These are phyloP conservation scores for Wallacemonas collosoma DNA, from an alignment of 208 protist species.

Conservation along the genomic window DNA sequence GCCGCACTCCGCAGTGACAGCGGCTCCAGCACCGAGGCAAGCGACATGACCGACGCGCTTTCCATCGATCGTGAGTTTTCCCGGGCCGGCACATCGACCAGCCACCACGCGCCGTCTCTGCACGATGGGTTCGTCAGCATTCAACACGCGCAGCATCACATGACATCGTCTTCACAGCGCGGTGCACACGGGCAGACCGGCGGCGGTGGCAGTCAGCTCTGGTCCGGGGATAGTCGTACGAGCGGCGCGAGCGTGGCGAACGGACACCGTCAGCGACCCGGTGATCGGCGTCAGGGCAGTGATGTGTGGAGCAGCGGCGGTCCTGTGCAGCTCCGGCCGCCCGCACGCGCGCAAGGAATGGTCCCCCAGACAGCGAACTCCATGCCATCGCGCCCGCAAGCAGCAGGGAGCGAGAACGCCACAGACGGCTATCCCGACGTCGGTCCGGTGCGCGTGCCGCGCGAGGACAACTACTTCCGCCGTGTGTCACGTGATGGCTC, in stretches of 20 bases:
- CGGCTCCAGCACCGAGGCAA: background rate
- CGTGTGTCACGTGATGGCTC: background rate
- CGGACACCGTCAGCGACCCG: conserved; percentile 9
- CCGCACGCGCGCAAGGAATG: background rate
- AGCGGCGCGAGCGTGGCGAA: conserved; percentile 17
- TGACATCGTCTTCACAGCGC: conserved; percentile 17
- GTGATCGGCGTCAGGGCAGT: background rate
- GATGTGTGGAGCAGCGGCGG: conserved; percentile 8
- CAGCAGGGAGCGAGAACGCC: background rate
- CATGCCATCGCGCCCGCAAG: background rate
- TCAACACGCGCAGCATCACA: background rate
- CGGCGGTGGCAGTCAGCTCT: background rate
- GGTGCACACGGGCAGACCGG: background rate
- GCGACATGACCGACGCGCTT: background rate
- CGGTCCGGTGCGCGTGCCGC: conserved; percentile 4
- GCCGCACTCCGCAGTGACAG: conserved; percentile 14
- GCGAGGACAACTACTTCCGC: conserved; percentile 15
- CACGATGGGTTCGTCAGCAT: conserved; percentile 20
- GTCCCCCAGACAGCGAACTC: background rate
- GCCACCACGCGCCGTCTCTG: background rate
- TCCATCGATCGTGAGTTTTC: background rate
- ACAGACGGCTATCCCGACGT: background rate
- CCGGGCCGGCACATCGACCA: background rate
- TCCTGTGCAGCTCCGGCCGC: background rate
- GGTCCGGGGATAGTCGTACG: background rate